Base-by-base conservation (phyloP, 73 alveolate genomes). In the Tetrahymena borealis region DNA sequence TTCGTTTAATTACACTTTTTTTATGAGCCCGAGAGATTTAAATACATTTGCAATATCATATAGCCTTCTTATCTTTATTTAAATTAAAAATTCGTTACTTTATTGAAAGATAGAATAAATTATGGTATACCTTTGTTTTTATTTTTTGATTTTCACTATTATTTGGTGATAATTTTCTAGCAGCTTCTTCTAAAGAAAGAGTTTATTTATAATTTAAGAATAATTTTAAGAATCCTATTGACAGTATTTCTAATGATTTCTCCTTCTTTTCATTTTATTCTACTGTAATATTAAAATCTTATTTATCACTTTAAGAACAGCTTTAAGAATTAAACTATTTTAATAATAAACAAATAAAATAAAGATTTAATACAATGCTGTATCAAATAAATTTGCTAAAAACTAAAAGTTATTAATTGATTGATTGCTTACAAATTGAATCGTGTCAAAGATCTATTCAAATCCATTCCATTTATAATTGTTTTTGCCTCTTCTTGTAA, bases 31-130 rank as follows among this genome's bases (percentile, higher is more conserved):
- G 60, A 97, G 93, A 24, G 98, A 93, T 37, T 92, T 91, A 28
- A 97, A 90, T 18, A 97, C 99, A 94, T 97, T 97, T 20, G 99
- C 99, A 33, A 97, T 97, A 79, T 97, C 99, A 91, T 97, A 97
- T n/a, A 95, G 94, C 39, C 99, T 90, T 39, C 99, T 78, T 13
- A 97, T 60, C 85, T 60, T 15, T 60, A 0, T 60, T 60, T 0
- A 3, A n/a, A 3, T 3, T 24, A 0, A 60, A 60, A n/a, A n/a
- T n/a, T n/a, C n/a, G n/a, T n/a, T n/a, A n/a, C n/a, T n/a, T 20
- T 1, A 40, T 18, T 60, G 20, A 9, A 20, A 60, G 9, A 15
- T 60, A 20, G 28, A 60, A 3, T 60, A 18, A 60, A 24, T 60
- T 28, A 1, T 7, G 28, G 3, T 60, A 24, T 60, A 60, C 95